Evolutionary conservation across 1,284 basidiomycete genomes (phyloP), one percentile per base, ranked within the genome.

Genomic region (Exobasidium cylindrosporum): DNA sequence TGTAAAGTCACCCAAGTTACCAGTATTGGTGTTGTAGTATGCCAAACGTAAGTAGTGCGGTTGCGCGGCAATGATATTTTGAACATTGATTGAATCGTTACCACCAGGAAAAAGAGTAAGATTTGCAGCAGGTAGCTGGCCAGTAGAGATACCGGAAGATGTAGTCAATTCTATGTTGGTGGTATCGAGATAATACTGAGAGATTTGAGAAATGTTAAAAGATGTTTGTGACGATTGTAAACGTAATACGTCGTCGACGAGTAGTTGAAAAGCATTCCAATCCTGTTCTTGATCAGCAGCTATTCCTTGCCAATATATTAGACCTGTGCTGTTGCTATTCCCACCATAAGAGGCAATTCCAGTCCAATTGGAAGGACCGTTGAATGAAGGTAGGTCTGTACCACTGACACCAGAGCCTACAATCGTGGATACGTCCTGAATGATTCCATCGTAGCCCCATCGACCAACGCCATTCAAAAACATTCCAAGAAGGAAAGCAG

Each of bases 1-100:
- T 0, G 91, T 92, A 72, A 89, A 95, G 79, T 92, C 91, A 14
- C 89, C 90, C 11, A 54, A 84, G 85, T 61, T 85, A 86, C 89
- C 91, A 11, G 60, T 54, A n/a, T 30, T 35, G 32, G 32, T 17
- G 2, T 49, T 72, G 67, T 90, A 89, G 47, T 66, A 77, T 10
- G 90, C 90, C 53, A 92, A 82, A 63, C 90, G 84, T 79, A 93
- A 89, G 82, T 91, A 93, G 79, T 93, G 90, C 0, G 88, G 87
- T 4, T 59, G 14, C 2, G 53, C 50, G n/a, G 49, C 3, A 6
- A 92, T 73, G 14, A 83, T 83, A 0, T 82, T 74, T 58, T 88
- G 83, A 54, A 91, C 7, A 32, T 62, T 83, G 3, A 84, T 83
- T 14, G 83, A 83, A n/a, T 92, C 81, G 2, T 86, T 86, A 74